Base-by-base conservation (phyloP, 345 rosid species). In the Pistacia atlantica region DNA sequence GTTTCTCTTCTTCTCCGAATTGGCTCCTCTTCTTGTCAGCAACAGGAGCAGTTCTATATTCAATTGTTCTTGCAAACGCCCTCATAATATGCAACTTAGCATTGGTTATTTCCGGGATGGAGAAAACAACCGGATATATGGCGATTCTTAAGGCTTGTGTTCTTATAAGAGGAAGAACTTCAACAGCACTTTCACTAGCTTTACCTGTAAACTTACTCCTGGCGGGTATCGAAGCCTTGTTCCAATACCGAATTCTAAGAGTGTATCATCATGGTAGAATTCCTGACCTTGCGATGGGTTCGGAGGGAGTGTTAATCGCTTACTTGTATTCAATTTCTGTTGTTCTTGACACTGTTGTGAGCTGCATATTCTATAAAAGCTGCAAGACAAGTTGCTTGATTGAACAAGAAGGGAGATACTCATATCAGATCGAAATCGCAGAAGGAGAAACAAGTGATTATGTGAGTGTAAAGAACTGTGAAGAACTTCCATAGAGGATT, bases 221-320 rank as follows among this genome's bases (percentile, higher is more conserved):
- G 84, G 95, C 95, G 0, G 97, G 85, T 2, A 76, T 86, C 3
- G 99, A 96, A 83, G 98, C 93, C 3, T 33, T 92, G 90, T 96
- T 93, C 75, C 95, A 83, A 8, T 84, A 84, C 78, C 65, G 97
- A 64, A 72, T 93, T 4, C 69, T 87, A 69, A 83, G 81, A 22
- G 77, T 82, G 14, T 87, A 71, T 77, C 82, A 65, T 11, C 64
- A 11, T 1, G 73, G 84, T 3, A 80, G 77, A 9, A 62, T 72
- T 55, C 71, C 73, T 17, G 11, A 71, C 25, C 31, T 58, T 25
- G 80, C 74, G 33, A 77, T 84, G 84, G 79, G 66, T 33, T 59
- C 82, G 49, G 97, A 92, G 81, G 94, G 85, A 66, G 67, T 82
- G 56, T 72, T 93, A n/a, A 88, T 96, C 12, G 90, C 92, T 75